Evolutionary conservation across 1,139 yeast genomes (phyloP).

Genomic region (Nakaseomyces uthaithaninus): DNA sequence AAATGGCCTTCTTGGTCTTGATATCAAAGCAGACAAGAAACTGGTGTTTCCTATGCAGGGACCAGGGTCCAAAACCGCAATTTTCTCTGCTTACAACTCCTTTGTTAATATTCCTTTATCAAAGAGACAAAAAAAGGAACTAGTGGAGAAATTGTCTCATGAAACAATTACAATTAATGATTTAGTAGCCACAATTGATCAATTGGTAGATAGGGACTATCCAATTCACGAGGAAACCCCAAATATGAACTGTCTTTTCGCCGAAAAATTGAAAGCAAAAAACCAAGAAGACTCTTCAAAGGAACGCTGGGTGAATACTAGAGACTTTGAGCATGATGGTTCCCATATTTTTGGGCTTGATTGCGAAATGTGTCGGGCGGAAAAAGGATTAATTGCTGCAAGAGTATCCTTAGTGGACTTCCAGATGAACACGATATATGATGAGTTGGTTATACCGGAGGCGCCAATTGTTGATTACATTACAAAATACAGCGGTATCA

Average conservation of each 20-base stretch:
- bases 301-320: constrained; percentile 54
- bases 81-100: constrained; percentile 49
- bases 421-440: constrained; percentile 52
- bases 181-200: constrained; percentile 41
- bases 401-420: constrained; percentile 69
- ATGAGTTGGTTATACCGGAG: constrained; percentile 68
- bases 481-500: constrained; percentile 81
- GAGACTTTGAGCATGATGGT: constrained; percentile 42
- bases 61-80: constrained; percentile 56
- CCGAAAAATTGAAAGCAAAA: constrained; percentile 11
- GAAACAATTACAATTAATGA: constrained; percentile 46
- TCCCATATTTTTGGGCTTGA: constrained; percentile 71
- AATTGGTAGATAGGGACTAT: constrained; percentile 43
- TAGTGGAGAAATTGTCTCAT: constrained; percentile 33
- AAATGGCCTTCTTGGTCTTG: constrained; percentile 5
- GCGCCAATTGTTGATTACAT: constrained; percentile 69
- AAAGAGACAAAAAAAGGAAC: constrained; percentile 43
- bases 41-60: constrained; percentile 30
- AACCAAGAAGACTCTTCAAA: constrained; percentile 9
- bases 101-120: constrained; percentile 50
- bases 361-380: constrained; percentile 84
- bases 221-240: constrained; percentile 47
- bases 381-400: constrained; percentile 57
- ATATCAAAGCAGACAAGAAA: constrained; percentile 31
- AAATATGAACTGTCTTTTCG: constrained; percentile 16